phyloP scores from a whole-genome alignment of 1,139 yeast genomes.

The Scheffersomyces lignicola region DNA sequence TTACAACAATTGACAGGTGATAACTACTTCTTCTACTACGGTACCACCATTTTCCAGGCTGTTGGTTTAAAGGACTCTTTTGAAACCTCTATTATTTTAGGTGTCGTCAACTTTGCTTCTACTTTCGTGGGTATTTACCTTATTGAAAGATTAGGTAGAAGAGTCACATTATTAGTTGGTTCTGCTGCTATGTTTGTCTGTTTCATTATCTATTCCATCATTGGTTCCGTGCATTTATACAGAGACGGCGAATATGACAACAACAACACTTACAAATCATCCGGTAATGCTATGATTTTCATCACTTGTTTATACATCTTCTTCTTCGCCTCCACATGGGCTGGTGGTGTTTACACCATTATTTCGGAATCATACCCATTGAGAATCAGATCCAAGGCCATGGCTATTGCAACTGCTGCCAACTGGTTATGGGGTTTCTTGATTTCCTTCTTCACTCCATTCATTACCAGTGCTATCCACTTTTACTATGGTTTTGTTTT shows the following conservation, averaged over 20 bases:
- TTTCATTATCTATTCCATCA: slow-evolving; percentile 58
- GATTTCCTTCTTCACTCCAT: slow-evolving; percentile 73
- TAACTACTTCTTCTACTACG: slow-evolving; percentile 81
- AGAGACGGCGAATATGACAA: slow-evolving; percentile 40
- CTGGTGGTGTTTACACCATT: slow-evolving; percentile 76
- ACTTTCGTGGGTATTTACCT: slow-evolving; percentile 66
- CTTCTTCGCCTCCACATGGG: slow-evolving; percentile 86
- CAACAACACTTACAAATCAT: slow-evolving; percentile 32
- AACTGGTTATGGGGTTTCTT: slow-evolving; percentile 83
- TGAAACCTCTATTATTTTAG: slow-evolving; percentile 72
- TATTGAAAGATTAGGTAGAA: slow-evolving; percentile 71
- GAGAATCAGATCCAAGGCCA: slow-evolving; percentile 76
- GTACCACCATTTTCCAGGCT: slow-evolving; percentile 73
- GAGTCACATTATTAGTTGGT: slow-evolving; percentile 57
- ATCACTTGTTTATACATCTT: slow-evolving; percentile 76
- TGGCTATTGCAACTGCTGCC: slow-evolving; percentile 71
- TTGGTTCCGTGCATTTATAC: slow-evolving; percentile 60
- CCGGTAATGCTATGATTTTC: slow-evolving; percentile 74
- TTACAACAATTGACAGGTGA: slow-evolving; percentile 80
- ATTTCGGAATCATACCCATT: slow-evolving; percentile 78
- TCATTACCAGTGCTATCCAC: slow-evolving; percentile 50
- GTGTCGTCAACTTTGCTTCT: slow-evolving; percentile 74
- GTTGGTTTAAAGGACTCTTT: slow-evolving; percentile 74
- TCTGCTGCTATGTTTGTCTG: slow-evolving; percentile 52
- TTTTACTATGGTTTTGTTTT: slow-evolving; percentile 71